These are phyloP conservation scores for Mucor lusitanicus DNA, from an alignment of 371 early-diverging fungal genomes.

Conservation along the genomic window DNA sequence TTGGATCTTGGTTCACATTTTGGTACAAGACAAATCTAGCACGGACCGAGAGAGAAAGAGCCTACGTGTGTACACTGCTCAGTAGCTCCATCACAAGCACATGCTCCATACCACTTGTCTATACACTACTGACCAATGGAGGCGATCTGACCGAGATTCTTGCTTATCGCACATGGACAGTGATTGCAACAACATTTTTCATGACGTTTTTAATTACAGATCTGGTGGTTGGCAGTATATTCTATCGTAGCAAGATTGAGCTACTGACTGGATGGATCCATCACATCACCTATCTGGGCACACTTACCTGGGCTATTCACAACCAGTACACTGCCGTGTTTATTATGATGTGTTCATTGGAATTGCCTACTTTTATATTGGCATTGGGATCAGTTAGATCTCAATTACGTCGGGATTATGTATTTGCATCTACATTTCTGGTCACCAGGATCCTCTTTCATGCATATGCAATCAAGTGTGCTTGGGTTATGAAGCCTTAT, in stretches of 20 bases:
- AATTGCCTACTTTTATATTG: slow-evolving; percentile 42
- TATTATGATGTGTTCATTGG: slow-evolving; percentile 40
- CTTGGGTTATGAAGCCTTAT: slow-evolving; percentile 15
- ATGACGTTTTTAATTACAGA: slow-evolving; percentile 51
- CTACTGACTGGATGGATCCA: slow-evolving; percentile 60
- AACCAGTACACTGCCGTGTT: slow-evolving; percentile 28
- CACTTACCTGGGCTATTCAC: slow-evolving; percentile 32
- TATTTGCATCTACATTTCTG: slow-evolving; percentile 47
- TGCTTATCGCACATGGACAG: slow-evolving; percentile 32
- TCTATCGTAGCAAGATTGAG: slow-evolving; percentile 50
- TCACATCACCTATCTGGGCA: slow-evolving; percentile 46
- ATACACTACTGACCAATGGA: slow-evolving; percentile 7
- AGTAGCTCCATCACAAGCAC: slow-evolving; percentile 34
- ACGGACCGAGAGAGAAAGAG: slow-evolving; percentile 33
- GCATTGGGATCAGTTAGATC: slow-evolving; percentile 41
- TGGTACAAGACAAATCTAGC: slow-evolving; percentile 13
- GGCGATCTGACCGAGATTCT: slow-evolving; percentile 19
- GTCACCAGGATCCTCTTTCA: slow-evolving; percentile 44
- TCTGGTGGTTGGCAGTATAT: slow-evolving; percentile 42
- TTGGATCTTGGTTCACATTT: slow-evolving; percentile 19
- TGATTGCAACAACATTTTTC: slow-evolving; percentile 35
- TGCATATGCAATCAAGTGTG: slow-evolving; percentile 31
- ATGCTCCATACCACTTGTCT: slow-evolving; percentile 34
- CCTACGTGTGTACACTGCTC: slow-evolving; percentile 37
- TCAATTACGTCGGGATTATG: slow-evolving; percentile 32